Conservation (phyloP, 1,284 basidiomycete species). For the Ustilago loliicola region DNA sequence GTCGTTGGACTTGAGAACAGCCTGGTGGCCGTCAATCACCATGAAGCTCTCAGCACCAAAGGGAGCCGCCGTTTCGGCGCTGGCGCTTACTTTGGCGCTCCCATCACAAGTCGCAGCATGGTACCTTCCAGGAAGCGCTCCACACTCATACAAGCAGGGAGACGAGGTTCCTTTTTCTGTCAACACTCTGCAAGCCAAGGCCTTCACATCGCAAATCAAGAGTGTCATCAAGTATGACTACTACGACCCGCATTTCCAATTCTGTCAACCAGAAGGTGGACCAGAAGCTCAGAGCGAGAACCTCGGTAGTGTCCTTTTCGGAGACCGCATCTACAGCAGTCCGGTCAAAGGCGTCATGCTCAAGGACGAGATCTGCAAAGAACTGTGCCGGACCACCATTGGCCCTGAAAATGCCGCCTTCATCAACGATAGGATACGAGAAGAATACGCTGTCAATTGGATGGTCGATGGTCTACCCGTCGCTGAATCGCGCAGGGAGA, state of each 20-base stretch:
- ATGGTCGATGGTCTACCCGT: slow-evolving; percentile 93
- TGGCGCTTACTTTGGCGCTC: slow-evolving; percentile 23
- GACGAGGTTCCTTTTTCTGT: slow-evolving; percentile 70
- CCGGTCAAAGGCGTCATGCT: slow-evolving; percentile 87
- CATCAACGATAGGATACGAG: slow-evolving; percentile 89
- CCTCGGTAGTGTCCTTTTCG: slow-evolving; percentile 92
- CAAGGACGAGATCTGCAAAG: slow-evolving; percentile 79
- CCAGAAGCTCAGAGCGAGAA: slow-evolving; percentile 86
- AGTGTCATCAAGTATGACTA: slow-evolving; percentile 76
- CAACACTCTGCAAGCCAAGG: slow-evolving; percentile 69
- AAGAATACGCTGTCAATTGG: slow-evolving; percentile 95
- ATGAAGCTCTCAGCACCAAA: slow-evolving; percentile 31
- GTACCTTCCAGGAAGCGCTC: slow-evolving; percentile 71
- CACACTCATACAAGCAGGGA: slow-evolving; percentile 67
- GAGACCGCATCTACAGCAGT: slow-evolving; percentile 93
- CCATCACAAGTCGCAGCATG: slow-evolving; percentile 52
- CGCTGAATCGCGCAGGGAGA: slow-evolving; percentile 72
- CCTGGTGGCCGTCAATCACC: not conserved
- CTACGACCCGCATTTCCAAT: slow-evolving; percentile 86
- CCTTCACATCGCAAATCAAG: slow-evolving; percentile 63
- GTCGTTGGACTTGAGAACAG: not conserved
- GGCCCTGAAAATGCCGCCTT: slow-evolving; percentile 83
- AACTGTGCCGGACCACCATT: slow-evolving; percentile 79
- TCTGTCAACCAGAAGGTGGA: slow-evolving; percentile 85
- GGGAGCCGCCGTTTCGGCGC: slow-evolving; percentile 20